These are phyloP conservation scores for Saitozyma sp. DNA, from an alignment of 768 basidiomycete genomes.

Conservation along the genomic window DNA sequence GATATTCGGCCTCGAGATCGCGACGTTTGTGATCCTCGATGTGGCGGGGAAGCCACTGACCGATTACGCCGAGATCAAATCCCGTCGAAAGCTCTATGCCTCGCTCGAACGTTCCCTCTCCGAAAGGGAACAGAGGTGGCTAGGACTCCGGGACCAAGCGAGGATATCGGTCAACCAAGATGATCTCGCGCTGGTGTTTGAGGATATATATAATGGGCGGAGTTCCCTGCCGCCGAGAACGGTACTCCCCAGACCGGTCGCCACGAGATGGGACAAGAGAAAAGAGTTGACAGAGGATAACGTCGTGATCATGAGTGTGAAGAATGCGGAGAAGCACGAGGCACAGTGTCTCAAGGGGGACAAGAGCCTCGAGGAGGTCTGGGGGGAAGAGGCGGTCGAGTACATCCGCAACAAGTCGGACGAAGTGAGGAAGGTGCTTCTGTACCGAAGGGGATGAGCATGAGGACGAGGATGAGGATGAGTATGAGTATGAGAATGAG, in stretches of 20 bases:
- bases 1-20: conserved; percentile 86
- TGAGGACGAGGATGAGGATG: no score
- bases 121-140: conserved; percentile 69
- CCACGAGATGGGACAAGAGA: conserved; percentile 77
- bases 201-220: conserved; percentile 75
- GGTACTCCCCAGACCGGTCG: conserved; percentile 69
- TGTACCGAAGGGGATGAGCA: conserved; percentile 34
- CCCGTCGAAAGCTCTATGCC: conserved; percentile 79
- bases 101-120: conserved; percentile 74
- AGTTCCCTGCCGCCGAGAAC: conserved; percentile 75
- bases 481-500: no score
- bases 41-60: conserved; percentile 78
- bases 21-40: conserved; percentile 83
- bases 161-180: conserved; percentile 68
- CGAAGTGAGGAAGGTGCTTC: conserved; percentile 60
- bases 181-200: conserved; percentile 79
- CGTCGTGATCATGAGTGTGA: conserved; percentile 76
- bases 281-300: conserved; percentile 72
- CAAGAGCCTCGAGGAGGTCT: conserved; percentile 61
- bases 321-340: conserved; percentile 70
- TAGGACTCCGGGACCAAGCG: conserved; percentile 55
- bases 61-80: conserved; percentile 83
- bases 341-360: conserved; percentile 49
- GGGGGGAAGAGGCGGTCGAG: conserved; percentile 66
- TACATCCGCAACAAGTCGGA: conserved; percentile 63